These are phyloP conservation scores for Takakia lepidozioides DNA, from an alignment of 225 moss, liverwort and hornwort genomes.

Conservation along the genomic window DNA sequence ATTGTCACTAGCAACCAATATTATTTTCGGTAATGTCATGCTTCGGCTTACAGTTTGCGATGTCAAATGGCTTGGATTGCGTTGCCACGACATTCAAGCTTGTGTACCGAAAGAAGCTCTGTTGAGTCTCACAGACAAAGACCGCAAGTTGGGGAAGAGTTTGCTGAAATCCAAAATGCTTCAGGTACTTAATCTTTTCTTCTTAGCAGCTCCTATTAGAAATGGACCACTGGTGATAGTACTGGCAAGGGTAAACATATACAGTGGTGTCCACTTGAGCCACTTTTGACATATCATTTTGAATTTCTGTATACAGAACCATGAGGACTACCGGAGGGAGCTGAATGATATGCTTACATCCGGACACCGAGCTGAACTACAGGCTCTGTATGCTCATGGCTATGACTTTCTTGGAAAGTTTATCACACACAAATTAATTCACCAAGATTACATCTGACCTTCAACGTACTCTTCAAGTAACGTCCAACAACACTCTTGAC, in stretches of 20 bases:
- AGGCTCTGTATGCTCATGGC: constrained; percentile 70
- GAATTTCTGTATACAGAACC: constrained; percentile 31
- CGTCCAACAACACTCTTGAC: too few relatives aligned
- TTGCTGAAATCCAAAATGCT: constrained; percentile 73
- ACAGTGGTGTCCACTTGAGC: background rate
- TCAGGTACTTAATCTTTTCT: constrained; percentile 61
- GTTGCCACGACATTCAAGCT: constrained; percentile 41
- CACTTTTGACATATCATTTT: background rate
- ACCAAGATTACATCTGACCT: constrained; percentile 60
- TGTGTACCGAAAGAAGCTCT: constrained; percentile 47
- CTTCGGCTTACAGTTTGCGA: constrained; percentile 54
- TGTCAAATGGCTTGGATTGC: constrained; percentile 93
- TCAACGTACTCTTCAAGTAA: too few relatives aligned
- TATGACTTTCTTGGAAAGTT: constrained; percentile 59
- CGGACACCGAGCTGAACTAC: constrained; percentile 65
- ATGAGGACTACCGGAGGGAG: constrained; percentile 55
- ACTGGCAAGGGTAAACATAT: background rate
- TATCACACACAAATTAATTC: constrained; percentile 55
- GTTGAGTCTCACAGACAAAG: constrained; percentile 51
- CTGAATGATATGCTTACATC: constrained; percentile 49
- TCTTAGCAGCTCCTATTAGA: too few relatives aligned
- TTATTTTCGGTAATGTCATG: too few relatives aligned
- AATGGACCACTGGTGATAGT: too few relatives aligned
- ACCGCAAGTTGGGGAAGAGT: constrained; percentile 48
- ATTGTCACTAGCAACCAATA: too few relatives aligned